Evolutionary conservation across 2,329 filamentous ascomycete species (phyloP), one percentile per base, ranked within the genome.

Genomic region (Xylaria sp.): DNA sequence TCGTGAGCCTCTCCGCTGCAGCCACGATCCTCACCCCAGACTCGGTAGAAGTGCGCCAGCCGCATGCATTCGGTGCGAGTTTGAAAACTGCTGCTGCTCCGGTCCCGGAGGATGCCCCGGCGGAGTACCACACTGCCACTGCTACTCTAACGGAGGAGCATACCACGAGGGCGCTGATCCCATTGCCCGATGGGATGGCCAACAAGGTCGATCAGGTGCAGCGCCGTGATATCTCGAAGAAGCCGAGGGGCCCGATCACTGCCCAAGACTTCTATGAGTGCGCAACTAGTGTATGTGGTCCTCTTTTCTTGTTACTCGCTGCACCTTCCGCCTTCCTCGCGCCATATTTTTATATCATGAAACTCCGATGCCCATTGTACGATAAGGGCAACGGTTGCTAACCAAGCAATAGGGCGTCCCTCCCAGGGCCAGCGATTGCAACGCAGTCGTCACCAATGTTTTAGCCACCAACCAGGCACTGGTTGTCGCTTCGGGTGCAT

Each of bases 191-290:
- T 36, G 34, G 11, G 11, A 7, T 36, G 34, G 34, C 34, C 34
- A 36, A 36, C 34, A 36, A 36, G 8, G 69, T 70, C 27, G 34
- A 66, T 6, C 45, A 61, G 19, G 64, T 76, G 4, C 70, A 67
- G 39, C 65, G 68, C 24, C 66, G 67, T 27, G 61, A 67, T 42
- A 69, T 61, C 19, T 50, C 70, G 9, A 71, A 68, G 30, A 72
- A 69, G n/a, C 66, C 73, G 12, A 71, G 72, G 42, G 53, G 71
- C 45, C 73, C 75, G 60, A 32, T 64, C 45, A 58, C 70, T 24
- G 68, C 74, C 17, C 69, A 68, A 21, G 78, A 79, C 65, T 80
- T 80, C 59, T 81, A 75, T 42, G 79, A 80, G 69, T 81, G 79
- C 64, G 71, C 72, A 21, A 75, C 73, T 62, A 65, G 76, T 42